Percentiles rank a stretch among this genome's conserved stretches.
Conservation (phyloP, 495 filamentous ascomycete species). For the Evernia prunastri region DNA sequence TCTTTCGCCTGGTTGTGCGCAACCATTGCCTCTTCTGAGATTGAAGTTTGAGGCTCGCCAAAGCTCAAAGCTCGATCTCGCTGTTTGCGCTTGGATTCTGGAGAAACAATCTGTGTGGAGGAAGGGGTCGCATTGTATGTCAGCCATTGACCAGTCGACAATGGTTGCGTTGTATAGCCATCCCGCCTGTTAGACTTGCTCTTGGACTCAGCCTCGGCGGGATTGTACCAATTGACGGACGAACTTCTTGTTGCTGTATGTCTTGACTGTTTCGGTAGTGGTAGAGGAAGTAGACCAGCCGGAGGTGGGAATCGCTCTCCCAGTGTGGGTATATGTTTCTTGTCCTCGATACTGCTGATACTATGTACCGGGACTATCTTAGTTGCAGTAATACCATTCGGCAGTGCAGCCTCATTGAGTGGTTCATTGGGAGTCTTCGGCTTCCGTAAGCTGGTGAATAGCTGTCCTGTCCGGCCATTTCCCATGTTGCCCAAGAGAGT, state of each 20-base stretch:
- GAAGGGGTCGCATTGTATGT: conserved; percentile 49
- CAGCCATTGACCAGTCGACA: conserved; percentile 61
- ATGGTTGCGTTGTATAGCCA: conserved; percentile 49
- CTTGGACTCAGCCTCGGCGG: conserved; percentile 29
- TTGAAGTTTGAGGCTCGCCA: conserved; percentile 51
- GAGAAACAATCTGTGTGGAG: conserved; percentile 36
- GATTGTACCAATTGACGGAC: conserved; percentile 57
- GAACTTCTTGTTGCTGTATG: conserved; percentile 52
- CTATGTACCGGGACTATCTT: conserved; percentile 55
- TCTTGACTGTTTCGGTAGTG: conserved; percentile 65
- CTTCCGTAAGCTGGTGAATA: conserved; percentile 76
- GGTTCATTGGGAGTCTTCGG: conserved; percentile 39
- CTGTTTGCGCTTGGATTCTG: conserved; percentile 57
- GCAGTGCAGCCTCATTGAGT: conserved; percentile 59
- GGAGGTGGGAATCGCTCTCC: conserved; percentile 77
- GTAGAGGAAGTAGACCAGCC: conserved; percentile 54
- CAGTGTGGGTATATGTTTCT: conserved; percentile 56
- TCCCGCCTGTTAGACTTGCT: conserved; percentile 40
- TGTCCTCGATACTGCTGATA: conserved; percentile 30
- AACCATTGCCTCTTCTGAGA: conserved; percentile 34
- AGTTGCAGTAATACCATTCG: conserved; percentile 65
- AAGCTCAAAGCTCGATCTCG: conserved; percentile 65
- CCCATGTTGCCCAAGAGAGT: conserved; percentile 67
- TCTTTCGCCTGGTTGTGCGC: conserved; percentile 56
- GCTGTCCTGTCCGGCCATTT: conserved; percentile 52